Conservation (phyloP, 2,329 filamentous ascomycete genomes). For the Cladosporium cucumerinum region DNA sequence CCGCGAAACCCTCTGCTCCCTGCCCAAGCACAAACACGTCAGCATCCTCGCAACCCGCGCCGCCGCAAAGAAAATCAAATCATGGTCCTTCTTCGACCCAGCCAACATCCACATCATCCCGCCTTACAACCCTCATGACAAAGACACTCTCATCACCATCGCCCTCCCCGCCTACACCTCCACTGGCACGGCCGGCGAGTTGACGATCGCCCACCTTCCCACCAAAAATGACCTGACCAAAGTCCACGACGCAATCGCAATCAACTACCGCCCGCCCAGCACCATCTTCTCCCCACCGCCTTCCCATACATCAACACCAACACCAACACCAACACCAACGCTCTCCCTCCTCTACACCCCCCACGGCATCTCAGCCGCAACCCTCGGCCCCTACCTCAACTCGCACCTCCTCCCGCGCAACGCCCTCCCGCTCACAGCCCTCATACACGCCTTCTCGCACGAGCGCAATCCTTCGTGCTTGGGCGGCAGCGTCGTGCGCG, state of each 20-base stretch:
- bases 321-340: constrained; percentile 36
- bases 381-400: constrained; percentile 55
- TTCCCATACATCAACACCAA: constrained; percentile 9
- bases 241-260: constrained; percentile 65
- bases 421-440: constrained; percentile 59
- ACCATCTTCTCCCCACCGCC: constrained; percentile 6
- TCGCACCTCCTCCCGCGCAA: constrained; percentile 53
- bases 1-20: constrained; percentile 63
- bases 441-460: constrained; percentile 63
- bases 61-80: constrained; percentile 62
- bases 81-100: constrained; percentile 66
- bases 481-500: constrained; percentile 57
- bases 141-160: constrained; percentile 45
- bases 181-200: constrained; percentile 56
- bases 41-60: constrained; percentile 64
- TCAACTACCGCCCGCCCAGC: constrained; percentile 61
- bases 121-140: constrained; percentile 41
- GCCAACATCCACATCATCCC: constrained; percentile 43
- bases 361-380: constrained; percentile 56
- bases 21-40: constrained; percentile 55
- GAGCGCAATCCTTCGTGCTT: constrained; percentile 60
- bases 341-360: constrained; percentile 64
- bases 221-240: constrained; percentile 59
- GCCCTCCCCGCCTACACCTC: constrained; percentile 53
- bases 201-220: constrained; percentile 66